Evolutionary conservation across 2,329 filamentous ascomycete genomes (phyloP), one percentile per base, ranked within the genome.

Genomic region (Dothideomycetes sp.): DNA sequence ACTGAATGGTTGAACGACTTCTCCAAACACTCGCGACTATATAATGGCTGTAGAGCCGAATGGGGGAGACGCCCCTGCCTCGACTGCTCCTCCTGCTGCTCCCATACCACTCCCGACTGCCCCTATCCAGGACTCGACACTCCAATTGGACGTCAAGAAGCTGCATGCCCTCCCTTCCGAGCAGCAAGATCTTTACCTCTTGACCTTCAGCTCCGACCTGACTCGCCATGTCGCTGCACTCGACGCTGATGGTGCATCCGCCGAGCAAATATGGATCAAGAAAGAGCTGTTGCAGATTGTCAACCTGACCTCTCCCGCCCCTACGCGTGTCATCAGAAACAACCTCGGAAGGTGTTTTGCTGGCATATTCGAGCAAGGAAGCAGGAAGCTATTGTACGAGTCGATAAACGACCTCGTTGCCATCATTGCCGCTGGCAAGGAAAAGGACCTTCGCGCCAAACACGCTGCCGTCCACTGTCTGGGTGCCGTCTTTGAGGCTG

Each of bases 231-330:
- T 94, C 33, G 71, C 79, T 39, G 68, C 68, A 12, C 73, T 96
- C 34, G 75, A 78, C 38, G 70, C 78, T 45, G 85, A 94, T 50
- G 83, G 84, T 56, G 83, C 88, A 49, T 89, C 84, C 16, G 76
- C 84, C 10, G 84, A 95, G 64, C 91, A 98, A 62, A 79, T 87
- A 52, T 84, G 85, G 58, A 72, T 98, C 52, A 95, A 95, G 64
- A 88, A 84, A 59, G 87, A 96, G 70, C 73, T 95, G 49, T 84
- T 96, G 61, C 86, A 94, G 63, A 82, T 98, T 58, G 75, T 98
- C 59, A 87, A 81, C 53, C 75, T 98, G 30, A 59, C 78, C 36
- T 73, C 85, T 31, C 89, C 89, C 41, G 75, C 83, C 35, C 86
- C 89, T 29, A 89, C 86, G 31, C 77, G 91, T 57, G 83, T 94